A percentile compares a stretch with the other conserved stretches of the same genome.
phyloP scores from a whole-genome alignment of 1,139 yeast genomes.

The Wickerhamiella pararugosa region DNA sequence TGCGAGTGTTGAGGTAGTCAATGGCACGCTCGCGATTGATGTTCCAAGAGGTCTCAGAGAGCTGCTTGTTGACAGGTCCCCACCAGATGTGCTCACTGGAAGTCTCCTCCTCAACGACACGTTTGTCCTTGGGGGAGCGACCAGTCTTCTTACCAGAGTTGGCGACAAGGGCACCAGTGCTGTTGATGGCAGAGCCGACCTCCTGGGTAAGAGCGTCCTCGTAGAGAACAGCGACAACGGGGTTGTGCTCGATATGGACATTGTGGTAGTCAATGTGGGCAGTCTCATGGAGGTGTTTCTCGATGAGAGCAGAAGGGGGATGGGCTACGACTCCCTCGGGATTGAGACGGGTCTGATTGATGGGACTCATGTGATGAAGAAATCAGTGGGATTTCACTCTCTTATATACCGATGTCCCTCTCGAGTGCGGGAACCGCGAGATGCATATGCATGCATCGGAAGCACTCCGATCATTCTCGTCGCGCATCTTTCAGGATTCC shows the following conservation, averaged over 20 bases:
- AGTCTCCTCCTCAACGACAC: conserved; percentile 89
- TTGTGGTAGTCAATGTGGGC: conserved; percentile 30
- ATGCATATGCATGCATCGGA: too few relatives aligned
- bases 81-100: conserved; percentile 87
- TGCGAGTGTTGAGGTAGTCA: conserved; percentile 92
- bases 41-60: conserved; percentile 88
- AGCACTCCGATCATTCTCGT: too few relatives aligned
- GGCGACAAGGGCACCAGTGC: conserved; percentile 92
- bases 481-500: too few relatives aligned
- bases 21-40: conserved; percentile 94
- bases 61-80: conserved; percentile 98
- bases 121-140: conserved; percentile 95
- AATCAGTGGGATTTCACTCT: too few relatives aligned
- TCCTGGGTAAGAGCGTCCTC: conserved; percentile 84
- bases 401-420: too few relatives aligned
- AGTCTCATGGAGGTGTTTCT: conserved; percentile 23
- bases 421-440: too few relatives aligned
- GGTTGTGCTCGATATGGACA: conserved; percentile 59
- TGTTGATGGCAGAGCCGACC: conserved; percentile 79
- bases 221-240: conserved; percentile 84
- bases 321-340: conserved; percentile 30
- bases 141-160: conserved; percentile 95
- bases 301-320: conserved; percentile 26
- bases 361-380: conserved; percentile 20
- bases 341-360: conserved; percentile 29